Evolutionary conservation across 768 basidiomycete species (phyloP).

Genomic region (Mycena albidolilacea): DNA sequence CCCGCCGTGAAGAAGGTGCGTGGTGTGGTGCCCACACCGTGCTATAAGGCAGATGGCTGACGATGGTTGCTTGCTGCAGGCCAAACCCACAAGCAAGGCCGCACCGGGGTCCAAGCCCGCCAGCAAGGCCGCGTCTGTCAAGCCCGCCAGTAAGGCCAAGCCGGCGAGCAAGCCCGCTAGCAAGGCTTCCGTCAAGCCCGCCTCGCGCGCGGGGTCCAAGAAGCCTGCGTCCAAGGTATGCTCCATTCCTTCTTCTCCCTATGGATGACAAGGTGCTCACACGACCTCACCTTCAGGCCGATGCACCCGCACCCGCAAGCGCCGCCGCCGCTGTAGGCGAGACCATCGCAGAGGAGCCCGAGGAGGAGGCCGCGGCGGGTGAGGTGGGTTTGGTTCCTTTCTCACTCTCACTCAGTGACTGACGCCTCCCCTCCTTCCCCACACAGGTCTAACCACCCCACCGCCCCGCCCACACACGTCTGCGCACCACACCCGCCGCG

Average conservation of each 20-base stretch:
- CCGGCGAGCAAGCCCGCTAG: constrained; percentile 63
- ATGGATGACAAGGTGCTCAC: constrained; percentile 21
- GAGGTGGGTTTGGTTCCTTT: constrained; percentile 29
- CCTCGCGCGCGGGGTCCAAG: constrained; percentile 72
- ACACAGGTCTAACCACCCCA: constrained; percentile 9
- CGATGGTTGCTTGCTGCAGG: constrained; percentile 37
- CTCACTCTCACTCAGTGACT: neutral
- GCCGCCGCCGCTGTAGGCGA: constrained; percentile 47
- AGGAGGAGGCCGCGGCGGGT: constrained; percentile 50
- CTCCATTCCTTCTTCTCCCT: neutral
- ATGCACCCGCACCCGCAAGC: constrained; percentile 46
- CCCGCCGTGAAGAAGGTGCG: constrained; percentile 78
- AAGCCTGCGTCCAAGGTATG: constrained; percentile 60
- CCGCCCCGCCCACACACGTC: too few species aligned
- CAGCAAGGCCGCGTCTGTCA: constrained; percentile 49
- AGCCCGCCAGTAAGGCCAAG: constrained; percentile 57
- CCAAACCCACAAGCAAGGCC: constrained; percentile 56
- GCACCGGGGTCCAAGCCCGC: constrained; percentile 51
- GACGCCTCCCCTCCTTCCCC: neutral
- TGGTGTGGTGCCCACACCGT: neutral
- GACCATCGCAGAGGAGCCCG: constrained; percentile 61
- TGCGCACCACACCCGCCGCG: neutral
- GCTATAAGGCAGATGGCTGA: too few species aligned
- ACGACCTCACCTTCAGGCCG: constrained; percentile 43
- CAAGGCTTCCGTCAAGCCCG: constrained; percentile 63